Base-by-base conservation (phyloP, 2,329 filamentous ascomycete species). In the Simplicillium aogashimaense region DNA sequence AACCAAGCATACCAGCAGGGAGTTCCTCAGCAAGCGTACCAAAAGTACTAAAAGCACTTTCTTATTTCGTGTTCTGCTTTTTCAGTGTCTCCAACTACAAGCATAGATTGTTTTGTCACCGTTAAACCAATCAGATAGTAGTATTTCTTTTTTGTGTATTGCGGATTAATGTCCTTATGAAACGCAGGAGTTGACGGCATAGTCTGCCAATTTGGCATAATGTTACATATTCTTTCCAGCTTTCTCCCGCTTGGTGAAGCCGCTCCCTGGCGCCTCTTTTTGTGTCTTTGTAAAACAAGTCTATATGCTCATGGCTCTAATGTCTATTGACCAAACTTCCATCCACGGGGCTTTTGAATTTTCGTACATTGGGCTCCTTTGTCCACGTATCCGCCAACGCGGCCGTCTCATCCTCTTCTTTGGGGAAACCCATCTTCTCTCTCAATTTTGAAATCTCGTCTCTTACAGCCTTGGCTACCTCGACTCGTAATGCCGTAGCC, bases 321-420 rank as follows among this genome's bases (percentile, higher is more conserved):
- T 56, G 53, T 48, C 60, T 57, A 47, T 63, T 64, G 25, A 76
- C 65, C 40, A 70, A 53, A 48, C 72, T 73, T 30, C 67, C 69
- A 40, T 77, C 73, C 7, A 77, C 70, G 4, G 65, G 60, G 44
- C 73, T 78, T 56, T 62, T 69, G 50, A 70, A 75, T 41, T 60
- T 65, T 40, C 65, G 65, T 35, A 63, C 58, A 29, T 58, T 58
- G 13, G 66, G 68, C 44, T 76, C 72, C 37, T 64, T 63, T 2
- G 74, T 67, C 82, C 86, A 97, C 2, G 88, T 95, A 60, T 90
- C 85, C 0, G 84, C 86, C 20, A 89, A 63, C 8, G 79, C 83
- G 36, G 80, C 74, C 49, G 83, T 81, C 0, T 84, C 80, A 50
- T 94, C 86, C 49, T 94, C 83, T 44, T 94, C 87, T n/a, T 50